Evolutionary conservation across 2,329 filamentous ascomycete species (phyloP).

Genomic region (Paramyrothecium roridum): DNA sequence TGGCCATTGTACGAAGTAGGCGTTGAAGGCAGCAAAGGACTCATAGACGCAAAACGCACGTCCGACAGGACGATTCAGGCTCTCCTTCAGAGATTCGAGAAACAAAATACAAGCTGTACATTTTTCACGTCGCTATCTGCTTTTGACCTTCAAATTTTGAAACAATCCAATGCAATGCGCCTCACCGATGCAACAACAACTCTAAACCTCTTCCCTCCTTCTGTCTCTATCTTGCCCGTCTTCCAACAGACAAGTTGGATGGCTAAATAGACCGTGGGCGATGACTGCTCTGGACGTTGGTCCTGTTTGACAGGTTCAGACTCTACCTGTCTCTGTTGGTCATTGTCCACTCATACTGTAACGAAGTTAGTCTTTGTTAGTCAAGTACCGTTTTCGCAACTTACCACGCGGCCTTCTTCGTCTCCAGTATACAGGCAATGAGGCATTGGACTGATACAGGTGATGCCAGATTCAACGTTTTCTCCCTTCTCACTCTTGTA

Average conservation of each 20-base stretch:
- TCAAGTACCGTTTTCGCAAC: slow-evolving; percentile 10
- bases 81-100: background rate
- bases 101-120: background rate
- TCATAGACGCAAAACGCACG: background rate
- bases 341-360: slow-evolving; percentile 61
- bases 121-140: background rate
- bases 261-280: slow-evolving; percentile 9
- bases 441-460: slow-evolving; percentile 80
- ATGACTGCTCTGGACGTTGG: slow-evolving; percentile 11
- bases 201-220: background rate
- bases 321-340: slow-evolving; percentile 55
- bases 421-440: slow-evolving; percentile 89
- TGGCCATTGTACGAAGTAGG: slow-evolving; percentile 20
- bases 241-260: background rate
- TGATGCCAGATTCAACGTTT: slow-evolving; percentile 69
- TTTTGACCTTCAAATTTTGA: background rate
- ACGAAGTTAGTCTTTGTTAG: slow-evolving; percentile 5
- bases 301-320: slow-evolving; percentile 18
- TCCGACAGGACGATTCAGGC: background rate
- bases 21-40: background rate
- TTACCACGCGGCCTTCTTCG: slow-evolving; percentile 84
- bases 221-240: background rate
- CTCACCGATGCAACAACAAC: background rate
- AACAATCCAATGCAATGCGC: background rate
- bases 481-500: slow-evolving; percentile 54